phyloP scores from a whole-genome alignment of 2,329 filamentous ascomycete genomes.

The Macrophomina phaseolina region DNA sequence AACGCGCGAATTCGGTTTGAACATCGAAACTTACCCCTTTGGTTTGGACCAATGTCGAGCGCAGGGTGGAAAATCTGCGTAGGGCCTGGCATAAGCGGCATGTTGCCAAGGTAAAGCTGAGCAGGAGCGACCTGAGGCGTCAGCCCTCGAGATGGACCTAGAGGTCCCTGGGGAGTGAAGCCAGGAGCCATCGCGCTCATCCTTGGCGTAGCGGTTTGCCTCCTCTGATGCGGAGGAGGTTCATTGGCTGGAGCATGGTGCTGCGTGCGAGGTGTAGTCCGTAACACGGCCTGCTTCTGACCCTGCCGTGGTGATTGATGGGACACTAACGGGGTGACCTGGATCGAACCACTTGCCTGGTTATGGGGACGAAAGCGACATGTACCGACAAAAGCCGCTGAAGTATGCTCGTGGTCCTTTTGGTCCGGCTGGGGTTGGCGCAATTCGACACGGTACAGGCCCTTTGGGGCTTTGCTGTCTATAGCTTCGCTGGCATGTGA shows the following conservation, averaged over 20 bases:
- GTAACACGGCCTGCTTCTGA: not conserved
- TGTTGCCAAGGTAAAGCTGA: not conserved
- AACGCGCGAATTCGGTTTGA: not conserved
- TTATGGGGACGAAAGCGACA: too few species aligned
- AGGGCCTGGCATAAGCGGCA: not conserved
- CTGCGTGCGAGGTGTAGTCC: not conserved
- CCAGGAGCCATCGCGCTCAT: conserved; percentile 13
- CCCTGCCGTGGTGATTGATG: not conserved
- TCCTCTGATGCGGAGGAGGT: not conserved
- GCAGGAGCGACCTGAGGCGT: not conserved
- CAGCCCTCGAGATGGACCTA: not conserved
- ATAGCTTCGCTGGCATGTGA: not conserved
- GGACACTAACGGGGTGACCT: not conserved
- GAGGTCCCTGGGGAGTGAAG: not conserved
- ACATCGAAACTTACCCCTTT: not conserved
- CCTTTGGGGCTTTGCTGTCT: not conserved
- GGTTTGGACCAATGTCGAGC: not conserved
- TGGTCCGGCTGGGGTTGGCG: not conserved
- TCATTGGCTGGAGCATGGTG: not conserved
- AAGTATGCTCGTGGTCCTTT: too few species aligned
- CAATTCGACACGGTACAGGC: not conserved
- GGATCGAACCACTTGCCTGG: not conserved
- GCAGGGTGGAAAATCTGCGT: not conserved
- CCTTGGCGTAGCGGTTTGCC: not conserved
- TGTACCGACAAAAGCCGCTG: not conserved